Base-by-base conservation (phyloP, 441 rosid species). In the Melastoma candidum region DNA sequence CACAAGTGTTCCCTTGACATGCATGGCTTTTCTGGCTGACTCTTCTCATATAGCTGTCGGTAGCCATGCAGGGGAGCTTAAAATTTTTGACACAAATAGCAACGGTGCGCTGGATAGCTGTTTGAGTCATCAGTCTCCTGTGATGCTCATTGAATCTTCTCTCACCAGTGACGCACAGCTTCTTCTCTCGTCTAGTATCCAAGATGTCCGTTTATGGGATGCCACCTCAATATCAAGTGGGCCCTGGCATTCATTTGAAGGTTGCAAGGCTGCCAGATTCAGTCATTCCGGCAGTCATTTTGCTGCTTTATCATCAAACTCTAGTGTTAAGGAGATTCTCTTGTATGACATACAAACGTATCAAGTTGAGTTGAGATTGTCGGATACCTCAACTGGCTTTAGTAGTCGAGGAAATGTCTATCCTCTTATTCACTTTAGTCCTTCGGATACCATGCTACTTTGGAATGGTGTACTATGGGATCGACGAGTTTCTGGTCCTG, bases 381-480 rank as follows among this genome's bases (percentile, higher is more conserved):
- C 85, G 24, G 99, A 90, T 65, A 52, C 90, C 39, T 36, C 51
- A 59, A 36, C 77, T 47, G 71, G 68, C 73, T 67, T 87, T 53
- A 74, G 89, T 12, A 83, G 86, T 46, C 82, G 97, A 45, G 87
- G 87, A 7, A 84, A 78, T 59, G 67, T 78, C 7, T 94, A 87
- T 73, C 79, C 99, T 25, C 90, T 70, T 25, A 67, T 89, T 56
- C 96, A 94, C 74, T 89, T 94, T 54, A 94, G 83, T 65, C 99
- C 97, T 60, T 83, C 81, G 3, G 96, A 89, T 64, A 62, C 78
- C 26, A 73, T 85, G 85, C 71, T 94, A 64, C 84, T 94, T 39
- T 94, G 99, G 96, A 90, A 87, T 74, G 99, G 99, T 32, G 75
- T 79, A 50, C 66, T 94, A 49, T 94, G 97, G 97, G 99, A 90